Conservation (phyloP, 495 filamentous ascomycete genomes). For the Talaromyces ruber region DNA sequence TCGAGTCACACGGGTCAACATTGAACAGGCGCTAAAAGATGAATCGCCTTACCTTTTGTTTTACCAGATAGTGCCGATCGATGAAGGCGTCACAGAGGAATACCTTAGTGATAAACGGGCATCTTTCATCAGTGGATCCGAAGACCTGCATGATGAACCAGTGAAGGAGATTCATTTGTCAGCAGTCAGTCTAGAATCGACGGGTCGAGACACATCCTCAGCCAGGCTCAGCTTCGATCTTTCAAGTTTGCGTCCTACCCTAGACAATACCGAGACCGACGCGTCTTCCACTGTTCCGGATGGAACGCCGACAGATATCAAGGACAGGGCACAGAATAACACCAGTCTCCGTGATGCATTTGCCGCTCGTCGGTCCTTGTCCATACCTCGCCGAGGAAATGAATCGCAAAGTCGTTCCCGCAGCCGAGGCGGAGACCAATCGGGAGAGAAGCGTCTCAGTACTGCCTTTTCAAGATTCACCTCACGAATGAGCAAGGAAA, state of each 20-base stretch:
- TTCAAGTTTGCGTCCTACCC: slow-evolving; percentile 18
- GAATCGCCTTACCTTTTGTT: slow-evolving; percentile 93
- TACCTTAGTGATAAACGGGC: slow-evolving; percentile 45
- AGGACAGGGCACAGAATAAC: slow-evolving; percentile 25
- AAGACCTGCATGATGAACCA: slow-evolving; percentile 13
- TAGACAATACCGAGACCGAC: slow-evolving; percentile 16
- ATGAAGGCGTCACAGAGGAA: slow-evolving; percentile 46
- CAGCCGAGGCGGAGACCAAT: slow-evolving; percentile 60
- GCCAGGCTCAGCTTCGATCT: slow-evolving; percentile 36
- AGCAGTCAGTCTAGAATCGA: not conserved
- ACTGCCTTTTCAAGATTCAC: slow-evolving; percentile 57
- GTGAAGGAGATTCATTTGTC: not conserved
- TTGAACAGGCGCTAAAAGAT: slow-evolving; percentile 64
- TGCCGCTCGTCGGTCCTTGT: slow-evolving; percentile 13
- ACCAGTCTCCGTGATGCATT: slow-evolving; percentile 23
- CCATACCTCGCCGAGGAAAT: slow-evolving; percentile 49
- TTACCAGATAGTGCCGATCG: slow-evolving; percentile 86
- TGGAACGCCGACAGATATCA: slow-evolving; percentile 17
- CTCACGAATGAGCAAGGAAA: slow-evolving; percentile 41
- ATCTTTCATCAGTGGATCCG: slow-evolving; percentile 44
- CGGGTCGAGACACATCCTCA: slow-evolving; percentile 7
- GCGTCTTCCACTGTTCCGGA: slow-evolving; percentile 19
- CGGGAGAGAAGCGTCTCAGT: slow-evolving; percentile 58
- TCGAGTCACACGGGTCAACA: slow-evolving; percentile 67
- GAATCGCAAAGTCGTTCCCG: slow-evolving; percentile 44